Percentiles rank a stretch among this genome's conserved stretches.
Evolutionary conservation across 2,329 filamentous ascomycete species (phyloP).

Genomic region (Colletotrichum eremochloae): DNA sequence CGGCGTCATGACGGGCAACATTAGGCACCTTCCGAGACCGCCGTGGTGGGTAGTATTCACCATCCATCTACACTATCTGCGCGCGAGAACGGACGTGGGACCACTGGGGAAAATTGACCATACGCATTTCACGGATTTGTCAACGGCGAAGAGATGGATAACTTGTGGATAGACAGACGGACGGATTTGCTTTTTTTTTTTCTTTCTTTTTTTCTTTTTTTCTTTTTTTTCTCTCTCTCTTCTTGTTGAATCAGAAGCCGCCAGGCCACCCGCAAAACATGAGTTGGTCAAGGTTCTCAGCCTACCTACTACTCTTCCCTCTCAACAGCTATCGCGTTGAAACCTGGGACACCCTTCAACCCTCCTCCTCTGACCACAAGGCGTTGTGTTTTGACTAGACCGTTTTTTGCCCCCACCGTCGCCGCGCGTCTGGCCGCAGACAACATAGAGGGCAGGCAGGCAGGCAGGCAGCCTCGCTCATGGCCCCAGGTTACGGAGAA

Average conservation of each 20-base stretch:
- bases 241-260: conserved; percentile 8
- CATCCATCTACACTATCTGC: not conserved
- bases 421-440: not conserved
- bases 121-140: conserved; percentile 8
- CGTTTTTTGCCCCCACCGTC: not conserved
- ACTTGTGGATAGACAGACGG: not conserved
- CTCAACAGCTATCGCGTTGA: not conserved
- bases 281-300: not conserved
- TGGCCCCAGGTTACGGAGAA: conserved; percentile 25
- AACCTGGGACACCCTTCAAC: not conserved
- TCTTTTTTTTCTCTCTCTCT: too few relatives aligned
- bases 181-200: not conserved
- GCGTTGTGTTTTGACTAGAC: not conserved
- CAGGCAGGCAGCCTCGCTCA: not conserved
- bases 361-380: not conserved
- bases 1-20: conserved; percentile 32
- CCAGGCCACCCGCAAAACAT: not conserved
- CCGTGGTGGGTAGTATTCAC: not conserved
- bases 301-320: not conserved
- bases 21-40: conserved; percentile 30
- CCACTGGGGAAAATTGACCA: not conserved
- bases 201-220: too few relatives aligned
- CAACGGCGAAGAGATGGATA: not conserved
- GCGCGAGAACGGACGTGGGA: not conserved
- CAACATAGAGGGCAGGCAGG: too few relatives aligned